Conservation (phyloP, 1,284 basidiomycete species). For the Tylopilus sp. region DNA sequence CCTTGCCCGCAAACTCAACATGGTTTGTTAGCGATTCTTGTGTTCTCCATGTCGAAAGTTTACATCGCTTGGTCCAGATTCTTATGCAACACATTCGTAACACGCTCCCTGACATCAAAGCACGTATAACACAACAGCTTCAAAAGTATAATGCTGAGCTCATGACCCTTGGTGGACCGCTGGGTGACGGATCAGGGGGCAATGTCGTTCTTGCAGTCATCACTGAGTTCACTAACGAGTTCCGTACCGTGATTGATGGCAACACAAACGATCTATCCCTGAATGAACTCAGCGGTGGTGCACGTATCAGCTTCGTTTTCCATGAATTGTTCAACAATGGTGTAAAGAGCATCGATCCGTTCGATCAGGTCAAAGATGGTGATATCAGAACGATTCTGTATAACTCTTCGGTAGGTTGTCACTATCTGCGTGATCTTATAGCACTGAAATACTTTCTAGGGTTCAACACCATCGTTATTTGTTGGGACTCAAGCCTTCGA, state of each 20-base stretch:
- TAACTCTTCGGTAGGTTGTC: conserved; percentile 87
- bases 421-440: background rate
- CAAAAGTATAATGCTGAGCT: conserved; percentile 91
- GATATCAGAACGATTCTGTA: conserved; percentile 97
- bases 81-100: conserved; percentile 98
- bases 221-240: conserved; percentile 97
- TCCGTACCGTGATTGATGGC: conserved; percentile 96
- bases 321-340: conserved; percentile 98
- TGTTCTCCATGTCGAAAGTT: conserved; percentile 7
- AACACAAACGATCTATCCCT: conserved; percentile 95
- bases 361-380: conserved; percentile 98
- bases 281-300: conserved; percentile 97
- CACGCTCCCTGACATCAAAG: conserved; percentile 97
- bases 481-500: conserved; percentile 98
- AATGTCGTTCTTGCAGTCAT: conserved; percentile 96
- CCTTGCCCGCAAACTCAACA: conserved; percentile 96
- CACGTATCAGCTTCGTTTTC: conserved; percentile 98
- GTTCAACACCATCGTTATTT: conserved; percentile 96
- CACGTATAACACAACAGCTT: conserved; percentile 89
- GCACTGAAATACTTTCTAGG: conserved; percentile 56
- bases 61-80: conserved; percentile 64
- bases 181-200: conserved; percentile 88
- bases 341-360: conserved; percentile 95
- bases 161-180: conserved; percentile 84
- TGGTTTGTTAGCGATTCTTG: conserved; percentile 61